A percentile compares a stretch with the other conserved stretches of the same genome.
phyloP scores from a whole-genome alignment of 1,139 yeast species.

The Yamadazyma sp. region DNA sequence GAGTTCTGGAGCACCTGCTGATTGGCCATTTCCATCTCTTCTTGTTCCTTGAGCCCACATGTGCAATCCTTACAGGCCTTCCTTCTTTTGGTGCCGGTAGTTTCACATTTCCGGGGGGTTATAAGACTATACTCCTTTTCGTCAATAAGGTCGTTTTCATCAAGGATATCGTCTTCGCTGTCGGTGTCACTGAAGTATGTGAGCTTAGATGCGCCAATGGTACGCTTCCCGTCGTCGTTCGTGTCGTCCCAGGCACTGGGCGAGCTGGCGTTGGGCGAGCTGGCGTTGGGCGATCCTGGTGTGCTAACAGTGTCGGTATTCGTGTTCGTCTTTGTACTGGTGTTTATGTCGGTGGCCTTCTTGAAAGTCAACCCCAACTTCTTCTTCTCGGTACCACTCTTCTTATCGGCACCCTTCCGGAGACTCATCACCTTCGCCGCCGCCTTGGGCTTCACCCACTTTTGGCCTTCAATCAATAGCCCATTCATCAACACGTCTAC shows the following conservation, averaged over 20 bases:
- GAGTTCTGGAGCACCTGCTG: slow-evolving; percentile 49
- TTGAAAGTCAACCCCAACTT: not conserved
- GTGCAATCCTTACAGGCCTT: slow-evolving; percentile 97
- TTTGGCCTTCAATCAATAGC: slow-evolving; percentile 42
- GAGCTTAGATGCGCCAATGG: slow-evolving; percentile 47
- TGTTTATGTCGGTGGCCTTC: not conserved
- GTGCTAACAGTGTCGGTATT: not conserved
- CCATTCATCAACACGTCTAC: slow-evolving; percentile 67
- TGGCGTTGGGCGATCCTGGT: not conserved
- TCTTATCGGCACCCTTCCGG: no score
- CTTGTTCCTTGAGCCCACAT: slow-evolving; percentile 88
- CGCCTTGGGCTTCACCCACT: slow-evolving; percentile 49
- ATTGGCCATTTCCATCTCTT: slow-evolving; percentile 53
- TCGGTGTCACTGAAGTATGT: slow-evolving; percentile 49
- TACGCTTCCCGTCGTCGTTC: slow-evolving; percentile 30
- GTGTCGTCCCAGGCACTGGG: not conserved
- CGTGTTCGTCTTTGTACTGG: not conserved
- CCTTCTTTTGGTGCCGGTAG: slow-evolving; percentile 65
- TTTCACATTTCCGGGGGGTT: slow-evolving; percentile 51
- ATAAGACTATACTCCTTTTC: slow-evolving; percentile 31
- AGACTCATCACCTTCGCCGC: slow-evolving; percentile 25
- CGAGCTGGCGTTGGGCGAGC: not conserved
- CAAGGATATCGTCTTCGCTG: slow-evolving; percentile 45
- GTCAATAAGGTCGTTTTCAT: slow-evolving; percentile 42
- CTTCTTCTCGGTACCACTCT: slow-evolving; percentile 5